Percentiles rank a stretch among this genome's conserved stretches.
These are phyloP conservation scores for Coniochaeta hoffmannii DNA, from an alignment of 2,329 filamentous ascomycete genomes.

Conservation along the genomic window DNA sequence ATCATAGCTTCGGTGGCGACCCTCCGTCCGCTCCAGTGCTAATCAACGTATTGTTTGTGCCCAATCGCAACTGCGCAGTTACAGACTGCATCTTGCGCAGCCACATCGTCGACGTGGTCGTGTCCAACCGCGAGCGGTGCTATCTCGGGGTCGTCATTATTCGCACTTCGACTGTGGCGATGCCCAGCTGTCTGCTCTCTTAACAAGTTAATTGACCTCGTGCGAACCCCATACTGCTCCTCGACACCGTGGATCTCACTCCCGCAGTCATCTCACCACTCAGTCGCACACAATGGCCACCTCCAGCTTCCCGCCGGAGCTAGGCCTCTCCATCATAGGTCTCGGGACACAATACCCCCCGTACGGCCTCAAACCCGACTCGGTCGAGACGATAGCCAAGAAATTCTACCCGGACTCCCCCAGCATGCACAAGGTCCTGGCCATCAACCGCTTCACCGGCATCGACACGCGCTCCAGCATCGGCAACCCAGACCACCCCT, in stretches of 20 bases:
- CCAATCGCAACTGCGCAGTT: neutral
- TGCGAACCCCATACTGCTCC: neutral
- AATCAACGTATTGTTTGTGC: neutral
- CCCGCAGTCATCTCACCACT: neutral
- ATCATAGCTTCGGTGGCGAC: neutral
- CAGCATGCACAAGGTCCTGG: conserved; percentile 56
- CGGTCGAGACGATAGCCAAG: conserved; percentile 43
- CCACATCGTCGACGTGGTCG: neutral
- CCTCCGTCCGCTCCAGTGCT: neutral
- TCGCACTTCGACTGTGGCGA: neutral
- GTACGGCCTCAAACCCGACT: conserved; percentile 39
- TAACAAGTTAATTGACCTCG: neutral
- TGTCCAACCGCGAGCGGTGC: neutral
- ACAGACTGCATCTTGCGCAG: no score
- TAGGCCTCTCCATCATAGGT: conserved; percentile 54
- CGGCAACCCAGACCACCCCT: conserved; percentile 51
- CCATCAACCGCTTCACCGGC: conserved; percentile 58
- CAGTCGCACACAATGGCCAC: conserved; percentile 28
- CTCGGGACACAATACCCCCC: conserved; percentile 55
- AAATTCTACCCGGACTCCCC: conserved; percentile 50
- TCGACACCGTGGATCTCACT: neutral
- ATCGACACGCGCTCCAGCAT: conserved; percentile 57
- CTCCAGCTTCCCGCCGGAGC: conserved; percentile 34
- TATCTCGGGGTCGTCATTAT: neutral
- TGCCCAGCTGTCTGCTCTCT: neutral